These are phyloP conservation scores for Anisodus tanguticus DNA, from an alignment of 257 asterid genomes.

Conservation along the genomic window DNA sequence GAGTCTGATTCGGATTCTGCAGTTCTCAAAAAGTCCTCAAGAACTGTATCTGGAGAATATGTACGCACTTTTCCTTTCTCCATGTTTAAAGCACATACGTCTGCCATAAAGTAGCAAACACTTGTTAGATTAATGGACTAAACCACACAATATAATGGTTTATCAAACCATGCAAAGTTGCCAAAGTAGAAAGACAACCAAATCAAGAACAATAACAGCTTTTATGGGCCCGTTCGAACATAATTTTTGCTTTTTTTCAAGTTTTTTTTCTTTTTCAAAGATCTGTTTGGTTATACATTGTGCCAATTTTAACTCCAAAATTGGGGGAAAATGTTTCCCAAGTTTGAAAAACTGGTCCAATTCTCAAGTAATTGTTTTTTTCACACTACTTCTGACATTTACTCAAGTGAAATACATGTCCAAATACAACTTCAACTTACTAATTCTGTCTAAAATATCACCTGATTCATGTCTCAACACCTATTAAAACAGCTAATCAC, in stretches of 20 bases:
- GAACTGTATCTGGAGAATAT: constrained; percentile 89
- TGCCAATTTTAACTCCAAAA: no score
- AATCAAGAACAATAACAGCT: neutral
- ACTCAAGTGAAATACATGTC: no score
- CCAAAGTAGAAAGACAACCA: neutral
- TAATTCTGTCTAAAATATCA: no score
- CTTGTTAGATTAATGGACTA: neutral
- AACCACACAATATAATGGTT: neutral
- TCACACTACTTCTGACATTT: no score
- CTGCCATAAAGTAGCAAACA: constrained; percentile 31
- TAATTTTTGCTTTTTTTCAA: no score
- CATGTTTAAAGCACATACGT: constrained; percentile 48
- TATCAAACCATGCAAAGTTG: neutral
- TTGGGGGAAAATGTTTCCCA: no score
- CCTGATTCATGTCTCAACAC: no score
- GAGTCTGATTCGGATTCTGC: constrained; percentile 79
- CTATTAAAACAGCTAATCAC: neutral
- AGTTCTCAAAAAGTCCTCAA: constrained; percentile 72
- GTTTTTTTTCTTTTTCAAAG: no score
- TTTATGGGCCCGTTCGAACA: neutral
- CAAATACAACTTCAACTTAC: no score
- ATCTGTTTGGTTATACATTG: no score
- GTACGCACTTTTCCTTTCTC: constrained; percentile 58
- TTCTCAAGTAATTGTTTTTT: no score
- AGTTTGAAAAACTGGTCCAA: no score